Evolutionary conservation across 1,284 basidiomycete genomes (phyloP).

Genomic region (Gomphus sp.): DNA sequence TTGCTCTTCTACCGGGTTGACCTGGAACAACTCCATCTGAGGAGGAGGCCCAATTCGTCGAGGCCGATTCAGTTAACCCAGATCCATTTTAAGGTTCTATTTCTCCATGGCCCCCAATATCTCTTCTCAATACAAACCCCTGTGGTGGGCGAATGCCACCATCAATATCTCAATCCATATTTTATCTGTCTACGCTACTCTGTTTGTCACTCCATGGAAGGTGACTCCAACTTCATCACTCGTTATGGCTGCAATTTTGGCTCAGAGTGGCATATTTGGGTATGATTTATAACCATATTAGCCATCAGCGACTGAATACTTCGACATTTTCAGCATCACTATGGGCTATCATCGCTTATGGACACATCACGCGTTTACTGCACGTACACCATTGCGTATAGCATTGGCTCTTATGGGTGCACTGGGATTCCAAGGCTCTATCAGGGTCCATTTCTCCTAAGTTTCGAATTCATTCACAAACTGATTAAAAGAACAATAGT

Average conservation of each 20-base stretch:
- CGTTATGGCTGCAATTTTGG: not conserved
- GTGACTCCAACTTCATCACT: not conserved
- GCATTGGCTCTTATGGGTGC: no score
- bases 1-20: no score
- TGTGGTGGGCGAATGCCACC: not conserved
- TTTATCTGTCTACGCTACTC: not conserved
- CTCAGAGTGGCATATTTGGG: not conserved
- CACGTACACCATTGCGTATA: no score
- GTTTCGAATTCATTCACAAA: not conserved
- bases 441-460: no score
- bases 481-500: not conserved
- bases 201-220: not conserved
- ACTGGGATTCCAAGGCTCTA: no score
- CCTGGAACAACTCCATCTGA: no score
- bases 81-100: no score
- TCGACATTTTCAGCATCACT: not conserved
- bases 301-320: no score
- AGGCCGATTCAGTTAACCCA: no score
- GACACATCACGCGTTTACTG: not conserved
- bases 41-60: no score
- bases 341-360: not conserved
- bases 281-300: not conserved
- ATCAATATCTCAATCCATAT: not conserved
- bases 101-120: no score
- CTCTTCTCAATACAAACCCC: no score